phyloP scores from a whole-genome alignment of 1,284 basidiomycete species.

The Moesziomyces sp. region DNA sequence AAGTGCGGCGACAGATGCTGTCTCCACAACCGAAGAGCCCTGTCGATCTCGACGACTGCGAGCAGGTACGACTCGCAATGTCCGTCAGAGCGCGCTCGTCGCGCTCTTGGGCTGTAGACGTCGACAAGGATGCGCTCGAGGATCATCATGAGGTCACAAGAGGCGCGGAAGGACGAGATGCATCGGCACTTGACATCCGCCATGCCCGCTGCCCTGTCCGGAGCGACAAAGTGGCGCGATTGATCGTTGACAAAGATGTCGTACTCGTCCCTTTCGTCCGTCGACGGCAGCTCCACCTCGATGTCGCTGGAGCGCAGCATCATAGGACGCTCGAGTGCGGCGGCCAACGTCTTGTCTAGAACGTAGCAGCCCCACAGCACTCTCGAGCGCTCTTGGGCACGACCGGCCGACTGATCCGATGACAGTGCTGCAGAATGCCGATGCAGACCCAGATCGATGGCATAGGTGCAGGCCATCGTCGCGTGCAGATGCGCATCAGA shows the following conservation, averaged over 20 bases:
- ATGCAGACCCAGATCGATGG: conserved; percentile 12
- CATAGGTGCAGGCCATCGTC: conserved; percentile 4
- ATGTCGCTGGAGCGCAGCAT: conserved; percentile 15
- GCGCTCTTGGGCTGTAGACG: conserved; percentile 17
- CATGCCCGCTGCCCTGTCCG: conserved; percentile 4
- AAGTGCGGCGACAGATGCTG: conserved; percentile 1
- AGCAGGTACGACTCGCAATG: background rate
- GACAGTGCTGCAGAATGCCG: background rate
- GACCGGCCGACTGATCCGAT: background rate
- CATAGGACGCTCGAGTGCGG: conserved; percentile 19
- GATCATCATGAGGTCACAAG: conserved; percentile 17
- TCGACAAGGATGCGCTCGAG: conserved; percentile 16
- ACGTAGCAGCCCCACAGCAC: conserved; percentile 28
- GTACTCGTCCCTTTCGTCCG: conserved; percentile 22
- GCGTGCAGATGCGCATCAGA: conserved; percentile 7
- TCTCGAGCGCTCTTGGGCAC: conserved; percentile 12
- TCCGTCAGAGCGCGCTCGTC: conserved; percentile 1
- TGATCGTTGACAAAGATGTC: conserved; percentile 18
- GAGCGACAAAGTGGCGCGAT: conserved; percentile 3
- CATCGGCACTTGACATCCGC: conserved; percentile 10
- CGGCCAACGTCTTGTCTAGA: conserved; percentile 22
- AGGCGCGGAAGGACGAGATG: conserved; percentile 15
- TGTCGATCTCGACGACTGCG: conserved; percentile 6
- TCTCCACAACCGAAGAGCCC: conserved; percentile 4
- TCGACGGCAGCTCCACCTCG: conserved; percentile 9